A percentile compares a stretch with the other conserved stretches of the same genome.
Conservation (phyloP, 257 asterid species). For the Gentiana straminea region DNA sequence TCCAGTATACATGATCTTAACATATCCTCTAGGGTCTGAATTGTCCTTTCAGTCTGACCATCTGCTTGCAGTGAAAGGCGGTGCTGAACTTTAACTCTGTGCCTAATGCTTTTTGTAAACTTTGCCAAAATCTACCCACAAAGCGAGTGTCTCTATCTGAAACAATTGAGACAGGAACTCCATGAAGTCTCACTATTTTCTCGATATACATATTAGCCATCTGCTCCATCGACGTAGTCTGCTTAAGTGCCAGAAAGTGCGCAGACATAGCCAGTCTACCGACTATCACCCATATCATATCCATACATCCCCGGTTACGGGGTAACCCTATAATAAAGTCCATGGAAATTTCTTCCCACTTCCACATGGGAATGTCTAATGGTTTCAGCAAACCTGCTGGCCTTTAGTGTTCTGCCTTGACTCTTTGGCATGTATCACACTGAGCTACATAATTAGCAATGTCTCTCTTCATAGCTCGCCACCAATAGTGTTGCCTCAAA, state of each 20-base stretch:
- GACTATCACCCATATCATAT: not conserved
- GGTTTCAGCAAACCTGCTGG: not conserved
- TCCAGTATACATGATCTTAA: not conserved
- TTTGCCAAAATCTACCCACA: too few species aligned
- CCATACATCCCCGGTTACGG: not conserved
- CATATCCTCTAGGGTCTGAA: too few species aligned
- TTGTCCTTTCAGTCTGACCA: too few species aligned
- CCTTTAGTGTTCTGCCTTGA: not conserved
- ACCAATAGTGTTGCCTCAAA: not conserved
- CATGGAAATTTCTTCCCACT: not conserved
- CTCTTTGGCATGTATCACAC: not conserved
- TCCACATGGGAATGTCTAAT: not conserved
- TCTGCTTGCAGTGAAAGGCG: not conserved
- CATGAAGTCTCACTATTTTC: too few species aligned
- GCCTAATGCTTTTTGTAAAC: not conserved
- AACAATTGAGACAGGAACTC: too few species aligned
- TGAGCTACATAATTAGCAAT: not conserved
- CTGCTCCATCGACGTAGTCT: not conserved
- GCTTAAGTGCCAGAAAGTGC: not conserved
- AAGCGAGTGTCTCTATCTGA: too few species aligned
- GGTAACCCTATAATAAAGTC: not conserved
- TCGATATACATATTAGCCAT: not conserved
- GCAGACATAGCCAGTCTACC: not conserved
- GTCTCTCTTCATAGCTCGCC: not conserved
- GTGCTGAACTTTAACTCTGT: not conserved